Conservation (phyloP, 805 yeast genomes). For the Cyberlindnera xishuangbannaensis region DNA sequence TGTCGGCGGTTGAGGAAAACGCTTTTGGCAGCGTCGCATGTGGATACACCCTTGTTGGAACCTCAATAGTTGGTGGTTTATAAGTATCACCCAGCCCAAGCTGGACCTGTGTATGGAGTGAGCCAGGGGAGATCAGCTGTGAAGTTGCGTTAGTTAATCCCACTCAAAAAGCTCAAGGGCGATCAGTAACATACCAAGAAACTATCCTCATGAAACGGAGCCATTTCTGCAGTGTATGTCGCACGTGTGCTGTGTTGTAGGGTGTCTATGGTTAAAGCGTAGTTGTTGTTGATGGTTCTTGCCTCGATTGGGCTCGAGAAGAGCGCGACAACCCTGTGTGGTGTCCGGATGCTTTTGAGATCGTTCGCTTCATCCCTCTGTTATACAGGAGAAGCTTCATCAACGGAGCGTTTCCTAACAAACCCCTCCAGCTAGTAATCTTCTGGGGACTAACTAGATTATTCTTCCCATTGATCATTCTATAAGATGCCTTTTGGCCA, state of each 20-base stretch:
- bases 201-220: conserved; percentile 27
- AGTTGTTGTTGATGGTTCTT: neutral
- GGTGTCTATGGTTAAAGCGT: neutral
- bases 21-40: conserved; percentile 31
- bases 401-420: no score
- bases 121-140: conserved; percentile 72
- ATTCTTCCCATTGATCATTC: no score
- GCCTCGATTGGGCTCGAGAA: no score
- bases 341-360: conserved; percentile 1
- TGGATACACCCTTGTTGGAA: conserved; percentile 73
- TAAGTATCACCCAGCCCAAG: conserved; percentile 73
- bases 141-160: conserved; percentile 8
- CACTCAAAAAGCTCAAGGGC: neutral
- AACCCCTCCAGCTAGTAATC: no score
- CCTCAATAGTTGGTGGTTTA: conserved; percentile 65
- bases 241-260: neutral
- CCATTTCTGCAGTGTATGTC: conserved; percentile 15
- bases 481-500: conserved; percentile 71
- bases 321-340: neutral
- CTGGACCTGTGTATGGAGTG: conserved; percentile 65
- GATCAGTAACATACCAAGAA: conserved; percentile 17
- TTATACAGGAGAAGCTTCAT: no score
- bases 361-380: no score
- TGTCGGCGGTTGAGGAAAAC: conserved; percentile 26
- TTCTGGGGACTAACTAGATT: no score